Percentiles rank a stretch among this genome's conserved stretches.
These are phyloP conservation scores for Lactarius hengduanensis DNA, from an alignment of 768 basidiomycete species.

Conservation along the genomic window DNA sequence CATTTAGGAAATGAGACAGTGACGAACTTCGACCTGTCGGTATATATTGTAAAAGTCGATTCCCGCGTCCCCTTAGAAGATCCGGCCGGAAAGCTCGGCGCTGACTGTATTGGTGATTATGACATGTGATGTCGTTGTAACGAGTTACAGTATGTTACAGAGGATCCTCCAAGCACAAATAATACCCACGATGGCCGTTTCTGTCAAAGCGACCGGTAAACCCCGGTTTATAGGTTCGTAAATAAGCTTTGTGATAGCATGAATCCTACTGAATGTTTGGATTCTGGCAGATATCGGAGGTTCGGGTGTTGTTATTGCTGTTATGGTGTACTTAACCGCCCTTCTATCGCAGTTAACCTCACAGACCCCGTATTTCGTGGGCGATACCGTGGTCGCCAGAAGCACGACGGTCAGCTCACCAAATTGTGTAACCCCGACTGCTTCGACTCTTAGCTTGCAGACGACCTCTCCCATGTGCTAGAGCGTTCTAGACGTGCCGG, in stretches of 20 bases:
- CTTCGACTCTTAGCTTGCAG: slow-evolving; percentile 35
- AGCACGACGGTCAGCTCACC: slow-evolving; percentile 36
- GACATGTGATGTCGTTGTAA: too few species aligned
- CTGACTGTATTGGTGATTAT: too few species aligned
- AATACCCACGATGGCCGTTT: not conserved
- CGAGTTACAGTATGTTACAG: too few species aligned
- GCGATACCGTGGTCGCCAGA: slow-evolving; percentile 36
- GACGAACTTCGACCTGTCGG: slow-evolving; percentile 36
- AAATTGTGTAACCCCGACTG: not conserved
- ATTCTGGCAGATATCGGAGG: slow-evolving; percentile 37
- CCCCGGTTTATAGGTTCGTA: slow-evolving; percentile 19
- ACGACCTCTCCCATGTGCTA: slow-evolving; percentile 62
- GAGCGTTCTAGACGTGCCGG: slow-evolving; percentile 56
- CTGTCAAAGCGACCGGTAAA: not conserved
- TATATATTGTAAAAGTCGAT: too few species aligned
- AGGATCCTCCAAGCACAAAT: too few species aligned
- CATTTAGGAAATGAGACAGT: slow-evolving; percentile 37
- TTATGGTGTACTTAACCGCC: not conserved
- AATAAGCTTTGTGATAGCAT: not conserved
- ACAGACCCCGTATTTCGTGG: slow-evolving; percentile 44
- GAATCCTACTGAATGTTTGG: slow-evolving; percentile 36
- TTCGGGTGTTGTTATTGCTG: not conserved
- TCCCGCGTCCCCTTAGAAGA: not conserved
- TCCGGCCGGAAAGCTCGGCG: not conserved
- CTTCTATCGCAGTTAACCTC: slow-evolving; percentile 36